Evolutionary conservation across 345 rosid species (phyloP), one percentile per base, ranked within the genome.

Genomic region (Lepidium sativum): DNA sequence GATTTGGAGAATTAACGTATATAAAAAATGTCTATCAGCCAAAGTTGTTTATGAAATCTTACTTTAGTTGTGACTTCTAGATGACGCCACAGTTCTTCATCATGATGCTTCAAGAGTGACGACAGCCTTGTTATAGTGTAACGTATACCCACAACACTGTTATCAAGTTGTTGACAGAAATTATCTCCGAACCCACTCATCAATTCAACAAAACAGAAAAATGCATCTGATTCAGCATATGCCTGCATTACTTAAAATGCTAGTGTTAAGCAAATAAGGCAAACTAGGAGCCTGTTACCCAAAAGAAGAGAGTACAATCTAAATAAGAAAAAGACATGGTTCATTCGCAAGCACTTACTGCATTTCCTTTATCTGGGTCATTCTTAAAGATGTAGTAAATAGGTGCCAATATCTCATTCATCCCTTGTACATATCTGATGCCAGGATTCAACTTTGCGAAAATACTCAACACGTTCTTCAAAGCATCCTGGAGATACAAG

Each of bases 1-100:
- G 9, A 50, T 40, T 4, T 25, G 5, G 39, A 47, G 17, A 31
- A 40, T 2, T 68, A 29, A 40, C 32, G 27, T 8, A 29, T 4
- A 27, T 27, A 18, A 8, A 33, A 38, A n/a, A 34, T 15, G 2
- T 56, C 14, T 48, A 40, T 40, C 20, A 50, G 54, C 29, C 15
- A 54, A 55, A 31, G 16, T 40, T 48, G 12, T 39, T 11, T 38
- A 20, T 14, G 25, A 44, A 61, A 52, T 68, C 86, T 75, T 86
- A 87, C 98, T 79, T 89, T 92, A 31, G 97, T 87, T 61, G 97
- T 86, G 80, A 92, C 65, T 81, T 92, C 98, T 65, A 92, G 81
- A 77, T 92, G 98, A 52, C 97, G 98, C 98, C 98, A 92, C 55
- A 92, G 97, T 75, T 92, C 98, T 75, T 92, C 97, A 70, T 92